Evolutionary conservation across 345 rosid genomes (phyloP).

Genomic region (Excoecaria cochinchinensis): DNA sequence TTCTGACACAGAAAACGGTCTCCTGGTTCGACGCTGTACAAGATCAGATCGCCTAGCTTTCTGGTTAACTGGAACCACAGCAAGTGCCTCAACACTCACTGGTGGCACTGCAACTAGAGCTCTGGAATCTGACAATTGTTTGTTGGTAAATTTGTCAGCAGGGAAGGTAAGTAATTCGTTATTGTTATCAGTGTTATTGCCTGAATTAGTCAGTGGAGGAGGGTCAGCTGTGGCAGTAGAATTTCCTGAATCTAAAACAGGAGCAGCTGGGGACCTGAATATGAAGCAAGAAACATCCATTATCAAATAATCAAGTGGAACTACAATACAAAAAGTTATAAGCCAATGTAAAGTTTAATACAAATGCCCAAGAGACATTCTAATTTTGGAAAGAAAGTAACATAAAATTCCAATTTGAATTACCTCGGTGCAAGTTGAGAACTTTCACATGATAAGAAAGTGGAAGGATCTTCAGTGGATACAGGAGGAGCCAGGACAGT

Average conservation of each 20-base stretch:
- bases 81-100: slow-evolving; percentile 50
- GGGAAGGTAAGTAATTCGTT: slow-evolving; percentile 41
- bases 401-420: slow-evolving; percentile 16
- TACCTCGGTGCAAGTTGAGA: slow-evolving; percentile 51
- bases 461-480: slow-evolving; percentile 44
- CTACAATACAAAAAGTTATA: background rate
- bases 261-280: slow-evolving; percentile 50
- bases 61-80: slow-evolving; percentile 62
- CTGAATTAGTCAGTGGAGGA: slow-evolving; percentile 27
- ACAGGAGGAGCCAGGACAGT: slow-evolving; percentile 34
- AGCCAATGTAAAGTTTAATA: background rate
- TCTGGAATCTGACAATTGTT: slow-evolving; percentile 52
- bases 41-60: slow-evolving; percentile 68
- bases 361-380: background rate
- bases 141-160: slow-evolving; percentile 47
- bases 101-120: slow-evolving; percentile 68
- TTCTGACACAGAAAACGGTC: slow-evolving; percentile 95
- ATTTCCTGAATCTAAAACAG: slow-evolving; percentile 36
- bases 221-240: slow-evolving; percentile 41
- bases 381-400: background rate
- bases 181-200: slow-evolving; percentile 40
- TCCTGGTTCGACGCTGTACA: slow-evolving; percentile 89
- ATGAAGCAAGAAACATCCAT: slow-evolving; percentile 14
- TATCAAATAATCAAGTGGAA: background rate
- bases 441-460: slow-evolving; percentile 32